These are phyloP conservation scores for Globisporangium carolinianum DNA, from an alignment of 352 stramenopile species.

Conservation along the genomic window DNA sequence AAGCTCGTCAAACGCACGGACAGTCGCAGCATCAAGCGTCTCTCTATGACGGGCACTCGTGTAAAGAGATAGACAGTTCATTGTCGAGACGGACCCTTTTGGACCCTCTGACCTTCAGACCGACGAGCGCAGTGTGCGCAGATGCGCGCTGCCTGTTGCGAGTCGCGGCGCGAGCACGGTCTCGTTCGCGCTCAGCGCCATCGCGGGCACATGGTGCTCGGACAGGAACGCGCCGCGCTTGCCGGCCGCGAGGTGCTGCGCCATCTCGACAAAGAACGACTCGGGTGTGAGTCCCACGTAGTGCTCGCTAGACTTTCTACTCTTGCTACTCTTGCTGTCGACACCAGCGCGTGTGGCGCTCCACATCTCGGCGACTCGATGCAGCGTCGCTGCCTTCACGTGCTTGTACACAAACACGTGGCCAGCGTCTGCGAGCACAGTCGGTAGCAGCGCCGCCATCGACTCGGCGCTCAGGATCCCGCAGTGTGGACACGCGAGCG, in stretches of 20 bases:
- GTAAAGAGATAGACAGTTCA: not conserved
- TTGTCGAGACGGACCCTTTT: not conserved
- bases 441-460: slow-evolving; percentile 3
- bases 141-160: not conserved
- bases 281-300: slow-evolving; percentile 47
- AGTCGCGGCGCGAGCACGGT: slow-evolving; percentile 11
- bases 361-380: slow-evolving; percentile 20
- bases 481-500: slow-evolving; percentile 56
- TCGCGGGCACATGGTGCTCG: slow-evolving; percentile 26
- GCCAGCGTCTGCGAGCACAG: slow-evolving; percentile 2
- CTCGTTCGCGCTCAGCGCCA: slow-evolving; percentile 57
- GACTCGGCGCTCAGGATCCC: slow-evolving; percentile 20
- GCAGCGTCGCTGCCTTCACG: slow-evolving; percentile 18
- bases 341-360: not conserved
- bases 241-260: slow-evolving; percentile 33
- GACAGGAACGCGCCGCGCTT: slow-evolving; percentile 44
- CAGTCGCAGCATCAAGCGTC: too few species aligned
- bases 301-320: slow-evolving; percentile 11
- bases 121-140: slow-evolving; percentile 3
- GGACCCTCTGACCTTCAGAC: not conserved
- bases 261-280: slow-evolving; percentile 56
- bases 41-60: too few species aligned
- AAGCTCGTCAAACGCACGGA: too few species aligned
- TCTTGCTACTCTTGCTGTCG: not conserved
- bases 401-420: slow-evolving; percentile 21